Conservation (phyloP, 768 basidiomycete genomes). For the Lactarius akahatsu region DNA sequence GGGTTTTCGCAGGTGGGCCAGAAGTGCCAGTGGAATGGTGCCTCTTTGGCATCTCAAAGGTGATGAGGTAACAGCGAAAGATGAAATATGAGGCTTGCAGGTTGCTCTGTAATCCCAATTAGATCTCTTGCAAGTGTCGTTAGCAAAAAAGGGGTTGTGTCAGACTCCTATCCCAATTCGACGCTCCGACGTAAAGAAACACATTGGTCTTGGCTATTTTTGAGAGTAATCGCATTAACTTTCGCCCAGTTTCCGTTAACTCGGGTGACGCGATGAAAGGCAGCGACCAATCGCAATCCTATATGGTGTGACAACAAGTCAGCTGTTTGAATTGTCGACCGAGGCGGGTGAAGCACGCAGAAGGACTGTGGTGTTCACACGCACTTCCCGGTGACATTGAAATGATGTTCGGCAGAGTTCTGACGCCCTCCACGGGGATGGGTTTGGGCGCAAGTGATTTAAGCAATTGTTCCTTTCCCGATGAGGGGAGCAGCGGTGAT, state of each 20-base stretch:
- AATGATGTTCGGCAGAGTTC: background rate
- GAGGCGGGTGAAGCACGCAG: too few relatives aligned
- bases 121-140: too few relatives aligned
- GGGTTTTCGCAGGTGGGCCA: too few relatives aligned
- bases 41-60: too few relatives aligned
- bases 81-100: too few relatives aligned
- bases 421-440: too few relatives aligned
- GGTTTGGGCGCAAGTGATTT: background rate
- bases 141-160: too few relatives aligned
- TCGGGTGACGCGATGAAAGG: conserved; percentile 14
- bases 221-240: conserved; percentile 7
- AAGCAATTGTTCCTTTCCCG: conserved; percentile 7
- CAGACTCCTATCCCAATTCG: too few relatives aligned
- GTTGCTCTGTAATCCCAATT: too few relatives aligned
- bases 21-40: too few relatives aligned
- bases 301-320: background rate
- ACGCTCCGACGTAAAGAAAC: too few relatives aligned
- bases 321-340: background rate
- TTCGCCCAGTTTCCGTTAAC: background rate
- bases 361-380: background rate
- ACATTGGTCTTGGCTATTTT: conserved; percentile 12
- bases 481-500: conserved; percentile 1
- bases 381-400: conserved; percentile 15
- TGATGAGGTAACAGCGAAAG: too few relatives aligned
- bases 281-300: conserved; percentile 14